Percentiles rank a stretch among this genome's conserved stretches.
These are phyloP conservation scores for Hyphopichia pseudoburtonii DNA, from an alignment of 1,139 yeast species.

Conservation along the genomic window DNA sequence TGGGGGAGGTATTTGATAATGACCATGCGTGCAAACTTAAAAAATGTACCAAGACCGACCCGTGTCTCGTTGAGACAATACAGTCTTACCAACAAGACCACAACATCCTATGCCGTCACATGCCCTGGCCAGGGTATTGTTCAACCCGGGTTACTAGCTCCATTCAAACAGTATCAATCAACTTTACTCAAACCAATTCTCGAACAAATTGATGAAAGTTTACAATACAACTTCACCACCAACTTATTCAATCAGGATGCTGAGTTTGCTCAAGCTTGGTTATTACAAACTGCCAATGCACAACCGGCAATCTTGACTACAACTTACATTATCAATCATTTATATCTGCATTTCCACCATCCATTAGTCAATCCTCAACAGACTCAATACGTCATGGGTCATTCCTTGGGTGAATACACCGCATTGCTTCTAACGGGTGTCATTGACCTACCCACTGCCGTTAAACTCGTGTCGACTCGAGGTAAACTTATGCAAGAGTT, in stretches of 20 bases:
- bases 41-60: too few relatives aligned
- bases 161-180: constrained; percentile 15
- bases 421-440: constrained; percentile 47
- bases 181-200: constrained; percentile 17
- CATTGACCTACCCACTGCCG: constrained; percentile 40
- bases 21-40: too few relatives aligned
- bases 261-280: constrained; percentile 16
- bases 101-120: constrained; percentile 25
- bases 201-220: constrained; percentile 60
- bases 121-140: constrained; percentile 48
- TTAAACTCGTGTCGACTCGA: constrained; percentile 49
- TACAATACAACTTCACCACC: constrained; percentile 48
- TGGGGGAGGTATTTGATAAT: too few relatives aligned
- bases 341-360: constrained; percentile 5
- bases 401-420: constrained; percentile 60
- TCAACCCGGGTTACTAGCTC: constrained; percentile 26
- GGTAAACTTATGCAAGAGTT: constrained; percentile 52
- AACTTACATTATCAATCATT: constrained; percentile 37
- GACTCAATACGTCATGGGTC: constrained; percentile 46
- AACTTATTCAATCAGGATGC: constrained; percentile 16
- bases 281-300: constrained; percentile 49
- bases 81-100: too few relatives aligned
- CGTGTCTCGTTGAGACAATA: background rate
- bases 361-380: constrained; percentile 20
- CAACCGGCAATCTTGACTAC: constrained; percentile 62